These are phyloP conservation scores for Alternaria arborescens DNA, from an alignment of 2,329 filamentous ascomycete species.

Conservation along the genomic window DNA sequence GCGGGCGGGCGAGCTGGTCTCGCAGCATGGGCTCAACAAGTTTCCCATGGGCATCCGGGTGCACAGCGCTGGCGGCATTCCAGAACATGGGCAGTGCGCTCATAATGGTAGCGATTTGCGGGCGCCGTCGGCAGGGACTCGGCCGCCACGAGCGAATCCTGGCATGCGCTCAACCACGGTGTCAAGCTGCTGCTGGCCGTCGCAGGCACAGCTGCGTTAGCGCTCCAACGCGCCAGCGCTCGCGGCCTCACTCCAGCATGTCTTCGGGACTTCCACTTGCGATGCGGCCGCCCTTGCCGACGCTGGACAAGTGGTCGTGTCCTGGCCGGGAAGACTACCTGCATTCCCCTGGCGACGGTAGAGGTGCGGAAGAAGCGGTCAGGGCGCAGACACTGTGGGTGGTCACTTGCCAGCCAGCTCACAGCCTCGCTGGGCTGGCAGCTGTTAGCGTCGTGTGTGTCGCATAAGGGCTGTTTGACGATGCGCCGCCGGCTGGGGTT, in stretches of 20 bases:
- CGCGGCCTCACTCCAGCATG: conserved; percentile 1
- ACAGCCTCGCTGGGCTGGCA: conserved; percentile 35
- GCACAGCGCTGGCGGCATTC: conserved; percentile 23
- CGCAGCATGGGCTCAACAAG: conserved; percentile 3
- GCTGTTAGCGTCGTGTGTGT: conserved; percentile 31
- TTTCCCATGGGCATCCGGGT: not conserved
- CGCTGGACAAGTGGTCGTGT: conserved; percentile 13
- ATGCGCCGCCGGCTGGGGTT: conserved; percentile 25
- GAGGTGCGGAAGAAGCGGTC: conserved; percentile 36
- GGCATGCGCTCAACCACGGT: conserved; percentile 15
- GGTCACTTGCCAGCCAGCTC: conserved; percentile 34
- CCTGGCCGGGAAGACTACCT: conserved; percentile 8
- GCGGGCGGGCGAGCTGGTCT: not conserved
- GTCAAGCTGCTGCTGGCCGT: conserved; percentile 20
- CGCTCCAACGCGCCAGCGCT: conserved; percentile 12
- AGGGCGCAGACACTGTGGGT: conserved; percentile 26
- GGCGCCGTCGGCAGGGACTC: conserved; percentile 26
- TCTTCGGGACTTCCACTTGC: conserved; percentile 14
- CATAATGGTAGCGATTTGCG: conserved; percentile 32
- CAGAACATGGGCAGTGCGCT: conserved; percentile 25
- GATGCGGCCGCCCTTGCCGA: conserved; percentile 33
- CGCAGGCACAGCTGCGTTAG: conserved; percentile 19
- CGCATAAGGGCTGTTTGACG: conserved; percentile 39
- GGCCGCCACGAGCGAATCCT: conserved; percentile 21
- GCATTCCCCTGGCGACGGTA: conserved; percentile 37